These are phyloP conservation scores for Trichoderma gracile DNA, from an alignment of 2,329 filamentous ascomycete genomes.

Conservation along the genomic window DNA sequence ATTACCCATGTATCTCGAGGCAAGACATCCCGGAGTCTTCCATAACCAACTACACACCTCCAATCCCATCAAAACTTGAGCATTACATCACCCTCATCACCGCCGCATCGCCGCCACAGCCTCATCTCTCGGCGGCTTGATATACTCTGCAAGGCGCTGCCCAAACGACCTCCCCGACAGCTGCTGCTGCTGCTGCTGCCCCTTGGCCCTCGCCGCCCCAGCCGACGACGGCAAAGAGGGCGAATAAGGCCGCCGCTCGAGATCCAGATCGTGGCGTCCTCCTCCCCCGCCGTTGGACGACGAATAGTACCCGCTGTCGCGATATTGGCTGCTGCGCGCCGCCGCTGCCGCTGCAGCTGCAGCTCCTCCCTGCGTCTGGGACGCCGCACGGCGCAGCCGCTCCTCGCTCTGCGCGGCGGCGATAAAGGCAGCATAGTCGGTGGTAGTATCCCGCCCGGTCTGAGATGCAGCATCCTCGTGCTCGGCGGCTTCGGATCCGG, in stretches of 20 bases:
- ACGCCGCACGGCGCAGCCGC: slow-evolving; percentile 16
- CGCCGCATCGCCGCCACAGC: neutral
- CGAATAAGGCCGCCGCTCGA: neutral
- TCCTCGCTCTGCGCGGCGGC: slow-evolving; percentile 27
- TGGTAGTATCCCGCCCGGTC: neutral
- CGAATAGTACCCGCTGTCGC: slow-evolving; percentile 26
- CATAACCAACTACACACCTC: too few species aligned
- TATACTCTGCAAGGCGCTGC: slow-evolving; percentile 25
- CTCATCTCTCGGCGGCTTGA: slow-evolving; percentile 24
- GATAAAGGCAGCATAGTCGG: slow-evolving; percentile 32
- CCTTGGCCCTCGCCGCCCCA: neutral
- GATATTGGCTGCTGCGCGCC: slow-evolving; percentile 9
- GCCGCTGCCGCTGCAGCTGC: too few species aligned
- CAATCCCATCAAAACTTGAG: too few species aligned
- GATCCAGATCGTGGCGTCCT: neutral
- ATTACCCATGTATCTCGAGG: too few species aligned
- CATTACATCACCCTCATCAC: neutral
- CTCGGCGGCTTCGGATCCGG: neutral
- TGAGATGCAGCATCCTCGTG: neutral
- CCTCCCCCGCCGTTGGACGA: slow-evolving; percentile 4
- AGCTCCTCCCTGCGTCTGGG: neutral
- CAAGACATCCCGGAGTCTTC: too few species aligned
- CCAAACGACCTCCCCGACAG: slow-evolving; percentile 10
- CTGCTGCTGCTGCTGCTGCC: slow-evolving; percentile 5
- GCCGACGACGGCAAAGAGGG: slow-evolving; percentile 10